A percentile compares a stretch with the other conserved stretches of the same genome.
Conservation (phyloP, 1,284 basidiomycete species). For the Mycena citricolor region DNA sequence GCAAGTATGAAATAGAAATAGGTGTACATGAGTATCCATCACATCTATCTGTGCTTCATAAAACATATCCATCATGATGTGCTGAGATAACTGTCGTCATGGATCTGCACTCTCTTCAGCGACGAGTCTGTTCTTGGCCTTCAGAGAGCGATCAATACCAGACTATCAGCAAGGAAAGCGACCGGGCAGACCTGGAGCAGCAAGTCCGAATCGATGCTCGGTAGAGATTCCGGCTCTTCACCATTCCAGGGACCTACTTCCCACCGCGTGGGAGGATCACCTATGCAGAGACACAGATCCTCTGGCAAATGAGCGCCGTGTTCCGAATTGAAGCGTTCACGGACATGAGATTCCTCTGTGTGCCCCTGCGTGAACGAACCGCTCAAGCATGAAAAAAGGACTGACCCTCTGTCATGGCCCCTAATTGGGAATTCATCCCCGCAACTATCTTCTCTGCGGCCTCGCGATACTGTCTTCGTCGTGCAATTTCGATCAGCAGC, state of each 20-base stretch:
- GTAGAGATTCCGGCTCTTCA: constrained; percentile 54
- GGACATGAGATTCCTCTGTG: constrained; percentile 63
- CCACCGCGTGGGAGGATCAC: constrained; percentile 70
- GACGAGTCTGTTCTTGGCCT: too few relatives aligned
- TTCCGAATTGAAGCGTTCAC: constrained; percentile 67
- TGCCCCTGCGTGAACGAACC: background rate
- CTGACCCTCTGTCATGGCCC: constrained; percentile 63
- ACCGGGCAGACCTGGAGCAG: constrained; percentile 45
- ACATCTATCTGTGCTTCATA: too few relatives aligned
- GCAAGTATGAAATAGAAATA: constrained; percentile 63
- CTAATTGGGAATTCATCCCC: constrained; percentile 62
- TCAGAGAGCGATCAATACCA: too few relatives aligned
- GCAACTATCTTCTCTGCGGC: constrained; percentile 61
- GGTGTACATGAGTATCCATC: too few relatives aligned
- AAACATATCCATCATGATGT: too few relatives aligned
- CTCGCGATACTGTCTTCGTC: constrained; percentile 66
- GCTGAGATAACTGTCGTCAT: too few relatives aligned
- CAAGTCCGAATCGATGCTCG: constrained; percentile 59
- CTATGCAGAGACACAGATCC: constrained; percentile 73
- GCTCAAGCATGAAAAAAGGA: constrained; percentile 1
- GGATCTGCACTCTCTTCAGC: too few relatives aligned
- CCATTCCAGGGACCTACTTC: constrained; percentile 57
- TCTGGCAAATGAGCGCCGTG: constrained; percentile 71
- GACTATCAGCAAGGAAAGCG: too few relatives aligned
- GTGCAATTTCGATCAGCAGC: constrained; percentile 67